A percentile compares a stretch with the other conserved stretches of the same genome.
Evolutionary conservation across 305 asterid species (phyloP).

Genomic region (Plantago lanceolata): DNA sequence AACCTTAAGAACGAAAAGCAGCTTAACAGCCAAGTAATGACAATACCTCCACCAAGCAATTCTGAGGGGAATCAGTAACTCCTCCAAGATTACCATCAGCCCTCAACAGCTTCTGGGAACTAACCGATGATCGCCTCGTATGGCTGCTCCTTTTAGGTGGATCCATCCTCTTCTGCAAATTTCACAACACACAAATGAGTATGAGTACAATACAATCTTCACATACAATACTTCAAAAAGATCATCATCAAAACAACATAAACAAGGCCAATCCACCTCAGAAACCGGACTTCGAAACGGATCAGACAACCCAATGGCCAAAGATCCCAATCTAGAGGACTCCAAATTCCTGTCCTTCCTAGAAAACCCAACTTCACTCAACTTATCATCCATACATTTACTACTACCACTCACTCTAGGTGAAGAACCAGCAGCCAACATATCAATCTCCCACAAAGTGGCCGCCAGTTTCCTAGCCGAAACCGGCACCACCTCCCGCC

Average conservation of each 20-base stretch:
- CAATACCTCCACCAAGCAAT: constrained; percentile 61
- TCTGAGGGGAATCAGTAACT: constrained; percentile 39
- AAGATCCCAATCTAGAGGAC: constrained; percentile 40
- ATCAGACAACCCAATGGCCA: constrained; percentile 43
- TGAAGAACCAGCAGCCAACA: constrained; percentile 42
- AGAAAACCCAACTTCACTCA: constrained; percentile 37
- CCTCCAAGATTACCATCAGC: constrained; percentile 36
- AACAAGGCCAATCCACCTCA: constrained; percentile 43
- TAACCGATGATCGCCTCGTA: constrained; percentile 56
- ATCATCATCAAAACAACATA: neutral
- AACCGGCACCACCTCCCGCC: constrained; percentile 39
- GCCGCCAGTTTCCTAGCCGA: constrained; percentile 78
- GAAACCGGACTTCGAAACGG: constrained; percentile 46
- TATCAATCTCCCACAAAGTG: constrained; percentile 68
- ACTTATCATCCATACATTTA: constrained; percentile 37
- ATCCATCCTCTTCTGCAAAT: constrained; percentile 60
- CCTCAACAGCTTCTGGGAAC: constrained; percentile 55
- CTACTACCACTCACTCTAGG: constrained; percentile 42
- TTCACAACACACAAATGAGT: constrained; percentile 1
- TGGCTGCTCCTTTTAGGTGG: constrained; percentile 41
- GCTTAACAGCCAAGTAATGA: constrained; percentile 10
- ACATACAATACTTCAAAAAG: neutral
- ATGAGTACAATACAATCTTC: constrained; percentile 18
- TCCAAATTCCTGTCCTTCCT: constrained; percentile 37
- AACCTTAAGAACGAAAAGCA: too few relatives aligned